A percentile compares a stretch with the other conserved stretches of the same genome.
These are phyloP conservation scores for Carex scoparia DNA, from an alignment of 176 grass and related monocot genomes.

Conservation along the genomic window DNA sequence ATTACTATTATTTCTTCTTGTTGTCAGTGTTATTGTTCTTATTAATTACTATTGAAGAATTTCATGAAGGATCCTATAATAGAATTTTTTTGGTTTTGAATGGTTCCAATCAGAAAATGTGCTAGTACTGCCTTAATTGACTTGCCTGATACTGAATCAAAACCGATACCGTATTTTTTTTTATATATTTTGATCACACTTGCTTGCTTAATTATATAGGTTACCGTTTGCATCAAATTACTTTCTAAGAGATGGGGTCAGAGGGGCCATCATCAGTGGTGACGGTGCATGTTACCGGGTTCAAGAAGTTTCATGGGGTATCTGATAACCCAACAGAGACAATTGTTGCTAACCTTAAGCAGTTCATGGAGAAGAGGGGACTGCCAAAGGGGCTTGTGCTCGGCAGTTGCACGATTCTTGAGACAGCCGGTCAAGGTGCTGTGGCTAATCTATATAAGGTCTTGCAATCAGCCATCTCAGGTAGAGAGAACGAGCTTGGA, in stretches of 20 bases:
- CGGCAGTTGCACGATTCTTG: slow-evolving; percentile 76
- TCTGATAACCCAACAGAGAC: slow-evolving; percentile 92
- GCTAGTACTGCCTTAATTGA: background rate
- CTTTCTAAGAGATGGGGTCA: slow-evolving; percentile 57
- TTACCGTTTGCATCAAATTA: background rate
- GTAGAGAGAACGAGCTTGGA: slow-evolving; percentile 43
- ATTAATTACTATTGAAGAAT: background rate
- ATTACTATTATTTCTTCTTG: background rate
- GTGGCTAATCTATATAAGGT: slow-evolving; percentile 56
- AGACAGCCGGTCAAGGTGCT: slow-evolving; percentile 78
- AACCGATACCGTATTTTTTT: background rate
- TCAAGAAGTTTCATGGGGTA: slow-evolving; percentile 94
- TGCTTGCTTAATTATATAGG: slow-evolving; percentile 9
- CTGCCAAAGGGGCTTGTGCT: slow-evolving; percentile 79
- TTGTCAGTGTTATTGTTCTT: background rate
- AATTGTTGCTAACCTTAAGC: slow-evolving; percentile 61
- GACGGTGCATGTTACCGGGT: slow-evolving; percentile 88
- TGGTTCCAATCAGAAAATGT: background rate
- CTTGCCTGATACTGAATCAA: background rate
- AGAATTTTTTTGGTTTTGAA: background rate
- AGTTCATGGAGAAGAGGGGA: slow-evolving; percentile 75
- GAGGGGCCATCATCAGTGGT: slow-evolving; percentile 84
- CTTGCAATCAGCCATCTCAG: slow-evolving; percentile 48
- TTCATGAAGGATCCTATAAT: background rate
- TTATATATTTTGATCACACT: background rate